phyloP scores from a whole-genome alignment of 1,284 basidiomycete species.

The Microbotryum lychnidis-dioicae region DNA sequence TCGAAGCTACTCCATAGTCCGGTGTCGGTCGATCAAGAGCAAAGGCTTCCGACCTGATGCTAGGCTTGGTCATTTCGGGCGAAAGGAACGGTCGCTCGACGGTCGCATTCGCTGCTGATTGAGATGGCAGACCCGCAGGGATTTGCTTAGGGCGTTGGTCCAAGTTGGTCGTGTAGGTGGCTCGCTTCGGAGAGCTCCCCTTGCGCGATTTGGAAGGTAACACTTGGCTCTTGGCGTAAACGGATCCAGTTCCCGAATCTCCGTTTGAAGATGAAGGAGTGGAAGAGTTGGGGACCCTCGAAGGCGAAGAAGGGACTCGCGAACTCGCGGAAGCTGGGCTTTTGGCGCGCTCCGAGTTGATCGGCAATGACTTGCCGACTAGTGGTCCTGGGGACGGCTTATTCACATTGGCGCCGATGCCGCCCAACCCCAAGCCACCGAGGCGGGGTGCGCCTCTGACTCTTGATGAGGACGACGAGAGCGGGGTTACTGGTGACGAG shows the following conservation, averaged over 20 bases:
- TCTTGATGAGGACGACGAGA: background rate
- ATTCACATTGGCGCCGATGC: slow-evolving; percentile 2
- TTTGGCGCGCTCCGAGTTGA: background rate
- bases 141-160: background rate
- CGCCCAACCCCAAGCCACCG: slow-evolving; percentile 18
- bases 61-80: slow-evolving; percentile 17
- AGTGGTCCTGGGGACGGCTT: too few relatives aligned
- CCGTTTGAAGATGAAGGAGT: too few relatives aligned
- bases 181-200: background rate
- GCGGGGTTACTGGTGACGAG: background rate
- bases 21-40: slow-evolving; percentile 13
- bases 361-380: too few relatives aligned
- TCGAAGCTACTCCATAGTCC: background rate
- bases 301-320: background rate
- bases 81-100: slow-evolving; percentile 18
- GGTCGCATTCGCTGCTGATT: background rate
- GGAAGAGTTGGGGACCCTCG: too few relatives aligned
- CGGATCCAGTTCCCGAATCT: too few relatives aligned
- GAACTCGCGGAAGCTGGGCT: background rate
- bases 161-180: background rate
- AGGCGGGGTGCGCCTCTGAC: slow-evolving; percentile 18
- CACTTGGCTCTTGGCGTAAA: too few relatives aligned
- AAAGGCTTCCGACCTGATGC: slow-evolving; percentile 3
- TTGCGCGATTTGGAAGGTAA: too few relatives aligned
- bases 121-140: background rate